These are phyloP conservation scores for Fusarium austroafricanum DNA, from an alignment of 2,329 filamentous ascomycete genomes.

Conservation along the genomic window DNA sequence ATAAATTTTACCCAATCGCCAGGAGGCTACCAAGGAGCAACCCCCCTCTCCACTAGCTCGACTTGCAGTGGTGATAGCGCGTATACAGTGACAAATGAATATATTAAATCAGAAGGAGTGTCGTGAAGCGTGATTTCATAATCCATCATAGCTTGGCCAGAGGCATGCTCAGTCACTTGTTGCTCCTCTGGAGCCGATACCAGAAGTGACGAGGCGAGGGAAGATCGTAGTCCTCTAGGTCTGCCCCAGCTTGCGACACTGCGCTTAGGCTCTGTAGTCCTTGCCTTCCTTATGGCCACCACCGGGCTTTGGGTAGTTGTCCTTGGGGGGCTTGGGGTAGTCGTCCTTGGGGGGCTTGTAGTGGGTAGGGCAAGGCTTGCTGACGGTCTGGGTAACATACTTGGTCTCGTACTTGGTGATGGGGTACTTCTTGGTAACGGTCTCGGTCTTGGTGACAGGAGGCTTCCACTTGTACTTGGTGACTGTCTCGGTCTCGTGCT, in stretches of 20 bases:
- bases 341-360: background rate
- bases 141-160: background rate
- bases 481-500: constrained; percentile 1
- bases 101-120: constrained; percentile 26
- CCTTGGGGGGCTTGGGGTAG: background rate
- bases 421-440: constrained; percentile 9
- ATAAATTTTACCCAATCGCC: constrained; percentile 12
- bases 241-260: no score
- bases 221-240: background rate
- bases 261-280: constrained; percentile 18
- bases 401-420: background rate
- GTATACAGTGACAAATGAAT: background rate
- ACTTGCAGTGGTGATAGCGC: background rate
- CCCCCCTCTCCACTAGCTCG: background rate
- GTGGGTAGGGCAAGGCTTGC: constrained; percentile 2
- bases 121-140: constrained; percentile 1
- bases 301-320: background rate
- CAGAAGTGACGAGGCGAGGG: constrained; percentile 1
- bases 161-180: background rate
- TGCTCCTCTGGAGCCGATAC: background rate
- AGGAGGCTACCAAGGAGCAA: background rate
- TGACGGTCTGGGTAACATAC: background rate
- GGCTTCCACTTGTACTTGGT: constrained; percentile 23
- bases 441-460: constrained; percentile 9
- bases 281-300: background rate